Conservation (phyloP, 768 basidiomycete species). For the Mycena rosella region DNA sequence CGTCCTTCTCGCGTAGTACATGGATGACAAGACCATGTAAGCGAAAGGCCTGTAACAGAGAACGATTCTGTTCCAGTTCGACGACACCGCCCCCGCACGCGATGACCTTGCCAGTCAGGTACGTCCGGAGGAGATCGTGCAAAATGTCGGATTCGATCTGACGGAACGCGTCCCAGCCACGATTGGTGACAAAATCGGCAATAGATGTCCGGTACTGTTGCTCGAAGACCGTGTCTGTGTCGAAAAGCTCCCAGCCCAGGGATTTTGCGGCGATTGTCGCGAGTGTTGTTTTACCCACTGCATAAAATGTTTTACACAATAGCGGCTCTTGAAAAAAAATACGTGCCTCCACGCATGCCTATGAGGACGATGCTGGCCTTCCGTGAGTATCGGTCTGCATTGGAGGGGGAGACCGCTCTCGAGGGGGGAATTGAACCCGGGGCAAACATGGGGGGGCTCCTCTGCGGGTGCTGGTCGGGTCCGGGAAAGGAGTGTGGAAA, state of each 20-base stretch:
- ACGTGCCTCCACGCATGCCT: constrained; percentile 79
- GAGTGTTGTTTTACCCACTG: constrained; percentile 79
- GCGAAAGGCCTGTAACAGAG: constrained; percentile 65
- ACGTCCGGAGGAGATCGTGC: constrained; percentile 63
- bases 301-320: not conserved
- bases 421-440: constrained; percentile 13
- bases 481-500: not conserved
- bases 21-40: constrained; percentile 75
- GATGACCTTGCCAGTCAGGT: constrained; percentile 69
- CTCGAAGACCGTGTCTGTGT: constrained; percentile 76
- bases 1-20: constrained; percentile 75
- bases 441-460: constrained; percentile 7
- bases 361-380: constrained; percentile 66
- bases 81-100: constrained; percentile 85
- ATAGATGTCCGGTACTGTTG: constrained; percentile 60
- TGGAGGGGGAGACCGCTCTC: constrained; percentile 32
- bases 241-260: constrained; percentile 69
- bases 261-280: constrained; percentile 72
- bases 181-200: constrained; percentile 66
- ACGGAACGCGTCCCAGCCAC: constrained; percentile 83
- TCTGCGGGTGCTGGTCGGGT: not conserved
- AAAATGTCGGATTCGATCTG: constrained; percentile 72
- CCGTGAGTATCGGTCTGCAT: constrained; percentile 31
- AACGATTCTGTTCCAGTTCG: constrained; percentile 74
- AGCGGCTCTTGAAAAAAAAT: constrained; percentile 7